A percentile compares a stretch with the other conserved stretches of the same genome.
Evolutionary conservation across 176 grass and related monocot species (phyloP).

Genomic region (Lolium perenne): DNA sequence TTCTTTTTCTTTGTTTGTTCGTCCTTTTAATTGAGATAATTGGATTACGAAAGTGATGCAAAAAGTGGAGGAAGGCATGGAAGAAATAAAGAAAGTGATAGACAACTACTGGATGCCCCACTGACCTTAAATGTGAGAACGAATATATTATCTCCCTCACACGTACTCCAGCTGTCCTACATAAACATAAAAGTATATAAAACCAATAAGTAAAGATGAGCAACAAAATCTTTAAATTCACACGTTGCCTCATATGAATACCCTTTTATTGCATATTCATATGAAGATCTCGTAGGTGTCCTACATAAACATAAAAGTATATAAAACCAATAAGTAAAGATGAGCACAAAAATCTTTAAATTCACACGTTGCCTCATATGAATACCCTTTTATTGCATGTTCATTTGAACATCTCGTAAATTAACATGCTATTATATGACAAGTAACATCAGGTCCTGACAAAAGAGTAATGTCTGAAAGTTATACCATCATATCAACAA

Average conservation of each 20-base stretch:
- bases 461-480: constrained; percentile 33
- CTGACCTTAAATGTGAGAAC: constrained; percentile 49
- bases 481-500: constrained; percentile 26
- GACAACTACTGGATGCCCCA: constrained; percentile 57
- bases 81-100: constrained; percentile 54
- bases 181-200: constrained; percentile 35
- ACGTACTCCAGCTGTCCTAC: constrained; percentile 48
- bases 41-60: constrained; percentile 62
- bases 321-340: constrained; percentile 38
- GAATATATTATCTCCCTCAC: constrained; percentile 47
- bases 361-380: constrained; percentile 1
- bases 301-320: constrained; percentile 24
- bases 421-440: not conserved
- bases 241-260: constrained; percentile 14
- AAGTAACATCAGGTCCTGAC: constrained; percentile 27
- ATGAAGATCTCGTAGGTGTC: constrained; percentile 34
- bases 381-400: not conserved
- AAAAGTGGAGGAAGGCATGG: constrained; percentile 54
- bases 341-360: constrained; percentile 16
- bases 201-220: constrained; percentile 37
- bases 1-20: constrained; percentile 52
- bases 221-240: constrained; percentile 20
- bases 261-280: not conserved
- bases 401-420: constrained; percentile 44
- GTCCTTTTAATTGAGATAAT: constrained; percentile 56